Evolutionary conservation across 495 filamentous ascomycete genomes (phyloP).

Genomic region (Lasiosphaeris hirsuta): DNA sequence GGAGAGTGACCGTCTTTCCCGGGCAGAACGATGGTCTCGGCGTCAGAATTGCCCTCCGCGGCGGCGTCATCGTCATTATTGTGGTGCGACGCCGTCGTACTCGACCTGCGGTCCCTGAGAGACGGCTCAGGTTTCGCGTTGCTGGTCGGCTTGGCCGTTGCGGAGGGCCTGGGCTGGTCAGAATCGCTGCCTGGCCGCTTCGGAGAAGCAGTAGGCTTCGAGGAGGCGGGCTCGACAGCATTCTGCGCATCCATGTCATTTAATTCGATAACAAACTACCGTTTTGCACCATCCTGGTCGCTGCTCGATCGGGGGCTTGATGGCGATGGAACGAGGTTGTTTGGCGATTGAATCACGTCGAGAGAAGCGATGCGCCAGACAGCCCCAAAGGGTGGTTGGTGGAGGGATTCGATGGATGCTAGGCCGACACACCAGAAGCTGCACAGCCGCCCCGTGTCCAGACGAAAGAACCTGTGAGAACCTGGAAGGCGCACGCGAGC

Average conservation of each 20-base stretch:
- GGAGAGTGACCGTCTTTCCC: slow-evolving; percentile 68
- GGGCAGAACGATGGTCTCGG: slow-evolving; percentile 74
- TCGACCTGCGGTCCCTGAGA: slow-evolving; percentile 22
- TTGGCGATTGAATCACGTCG: slow-evolving; percentile 27
- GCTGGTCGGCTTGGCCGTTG: slow-evolving; percentile 33
- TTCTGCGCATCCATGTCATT: slow-evolving; percentile 60
- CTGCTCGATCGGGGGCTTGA: slow-evolving; percentile 33
- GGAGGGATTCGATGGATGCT: slow-evolving; percentile 11
- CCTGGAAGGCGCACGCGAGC: slow-evolving; percentile 6
- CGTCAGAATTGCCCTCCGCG: slow-evolving; percentile 67
- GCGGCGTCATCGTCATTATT: slow-evolving; percentile 40
- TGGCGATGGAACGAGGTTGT: slow-evolving; percentile 11
- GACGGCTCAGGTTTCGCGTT: slow-evolving; percentile 24
- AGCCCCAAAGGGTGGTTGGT: slow-evolving; percentile 6
- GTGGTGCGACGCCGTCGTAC: slow-evolving; percentile 19
- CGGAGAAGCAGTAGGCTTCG: slow-evolving; percentile 50
- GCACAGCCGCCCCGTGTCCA: slow-evolving; percentile 27
- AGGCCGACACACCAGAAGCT: slow-evolving; percentile 16
- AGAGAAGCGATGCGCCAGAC: slow-evolving; percentile 23
- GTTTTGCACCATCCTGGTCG: slow-evolving; percentile 54
- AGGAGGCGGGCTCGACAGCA: slow-evolving; percentile 55
- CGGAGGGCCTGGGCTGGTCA: slow-evolving; percentile 37
- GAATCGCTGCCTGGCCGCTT: slow-evolving; percentile 43
- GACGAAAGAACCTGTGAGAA: slow-evolving; percentile 12
- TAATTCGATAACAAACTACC: slow-evolving; percentile 45